Evolutionary conservation across 2,329 filamentous ascomycete genomes (phyloP).

Genomic region (Rhexocercosporidium sp.): DNA sequence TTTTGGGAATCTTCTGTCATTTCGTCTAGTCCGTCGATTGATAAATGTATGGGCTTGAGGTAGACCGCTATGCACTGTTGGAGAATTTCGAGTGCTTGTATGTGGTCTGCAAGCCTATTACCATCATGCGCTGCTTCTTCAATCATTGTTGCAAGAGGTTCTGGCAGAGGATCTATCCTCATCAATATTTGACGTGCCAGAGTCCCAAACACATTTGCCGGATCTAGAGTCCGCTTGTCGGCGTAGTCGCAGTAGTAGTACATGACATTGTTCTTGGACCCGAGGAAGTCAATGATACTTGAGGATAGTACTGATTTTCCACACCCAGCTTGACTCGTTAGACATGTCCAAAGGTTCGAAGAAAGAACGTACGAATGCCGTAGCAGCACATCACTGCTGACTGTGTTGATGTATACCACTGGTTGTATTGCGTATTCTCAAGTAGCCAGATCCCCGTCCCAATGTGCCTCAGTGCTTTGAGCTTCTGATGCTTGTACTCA

Average conservation of each 20-base stretch:
- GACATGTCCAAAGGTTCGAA: not conserved
- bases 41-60: not conserved
- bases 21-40: conserved; percentile 27
- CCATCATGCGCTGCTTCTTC: conserved; percentile 18
- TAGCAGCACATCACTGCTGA: conserved; percentile 25
- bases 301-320: conserved; percentile 26
- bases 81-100: conserved; percentile 12
- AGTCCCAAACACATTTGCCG: conserved; percentile 21
- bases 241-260: conserved; percentile 32
- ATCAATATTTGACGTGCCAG: conserved; percentile 17
- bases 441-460: conserved; percentile 25
- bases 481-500: conserved; percentile 17
- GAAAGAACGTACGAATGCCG: conserved; percentile 23
- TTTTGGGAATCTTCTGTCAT: conserved; percentile 18
- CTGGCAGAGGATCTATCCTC: conserved; percentile 10
- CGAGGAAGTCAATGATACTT: conserved; percentile 24
- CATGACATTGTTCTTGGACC: not conserved
- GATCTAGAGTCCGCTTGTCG: conserved; percentile 28
- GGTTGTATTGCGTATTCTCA: conserved; percentile 4
- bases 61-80: not conserved
- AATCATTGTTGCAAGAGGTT: conserved; percentile 11
- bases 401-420: conserved; percentile 1
- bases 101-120: conserved; percentile 1
- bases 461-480: conserved; percentile 17
- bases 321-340: conserved; percentile 26